phyloP scores from a whole-genome alignment of 2,329 filamentous ascomycete species.

The Botrytis aclada region DNA sequence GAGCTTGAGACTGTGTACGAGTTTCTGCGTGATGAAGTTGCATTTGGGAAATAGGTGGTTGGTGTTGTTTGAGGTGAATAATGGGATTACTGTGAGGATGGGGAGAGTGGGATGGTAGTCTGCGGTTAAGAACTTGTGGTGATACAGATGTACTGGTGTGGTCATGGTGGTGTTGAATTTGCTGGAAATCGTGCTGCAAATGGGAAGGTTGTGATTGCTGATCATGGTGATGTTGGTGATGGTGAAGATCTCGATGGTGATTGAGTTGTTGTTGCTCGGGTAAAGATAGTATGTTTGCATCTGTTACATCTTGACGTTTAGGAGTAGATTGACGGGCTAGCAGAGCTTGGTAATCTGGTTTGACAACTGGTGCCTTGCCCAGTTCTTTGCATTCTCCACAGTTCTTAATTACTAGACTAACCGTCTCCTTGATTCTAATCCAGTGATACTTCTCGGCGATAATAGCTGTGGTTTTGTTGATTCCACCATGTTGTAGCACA shows the following conservation, averaged over 20 bases:
- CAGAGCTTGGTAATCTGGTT: slow-evolving; percentile 24
- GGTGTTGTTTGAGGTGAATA: slow-evolving; percentile 15
- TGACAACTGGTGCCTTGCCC: slow-evolving; percentile 52
- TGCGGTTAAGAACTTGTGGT: slow-evolving; percentile 35
- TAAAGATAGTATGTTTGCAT: slow-evolving; percentile 31
- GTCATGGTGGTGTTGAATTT: slow-evolving; percentile 17
- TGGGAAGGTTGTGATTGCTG: background rate
- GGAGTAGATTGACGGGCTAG: slow-evolving; percentile 17
- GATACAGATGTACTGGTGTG: slow-evolving; percentile 31
- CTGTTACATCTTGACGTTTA: slow-evolving; percentile 21
- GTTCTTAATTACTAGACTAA: slow-evolving; percentile 89
- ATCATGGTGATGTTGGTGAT: background rate
- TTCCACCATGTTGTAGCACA: slow-evolving; percentile 75
- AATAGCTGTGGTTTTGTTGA: slow-evolving; percentile 95
- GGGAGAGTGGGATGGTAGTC: slow-evolving; percentile 27
- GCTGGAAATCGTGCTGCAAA: slow-evolving; percentile 15
- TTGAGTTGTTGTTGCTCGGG: slow-evolving; percentile 17
- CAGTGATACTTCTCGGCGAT: slow-evolving; percentile 96
- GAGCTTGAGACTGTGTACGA: slow-evolving; percentile 1
- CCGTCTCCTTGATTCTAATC: slow-evolving; percentile 97
- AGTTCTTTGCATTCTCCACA: slow-evolving; percentile 86
- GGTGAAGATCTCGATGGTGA: background rate
- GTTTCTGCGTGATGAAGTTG: slow-evolving; percentile 17
- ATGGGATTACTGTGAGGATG: slow-evolving; percentile 8
- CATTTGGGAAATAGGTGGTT: slow-evolving; percentile 19